Conservation (phyloP, 331 rosid genomes). For the Acacia pycnantha region DNA sequence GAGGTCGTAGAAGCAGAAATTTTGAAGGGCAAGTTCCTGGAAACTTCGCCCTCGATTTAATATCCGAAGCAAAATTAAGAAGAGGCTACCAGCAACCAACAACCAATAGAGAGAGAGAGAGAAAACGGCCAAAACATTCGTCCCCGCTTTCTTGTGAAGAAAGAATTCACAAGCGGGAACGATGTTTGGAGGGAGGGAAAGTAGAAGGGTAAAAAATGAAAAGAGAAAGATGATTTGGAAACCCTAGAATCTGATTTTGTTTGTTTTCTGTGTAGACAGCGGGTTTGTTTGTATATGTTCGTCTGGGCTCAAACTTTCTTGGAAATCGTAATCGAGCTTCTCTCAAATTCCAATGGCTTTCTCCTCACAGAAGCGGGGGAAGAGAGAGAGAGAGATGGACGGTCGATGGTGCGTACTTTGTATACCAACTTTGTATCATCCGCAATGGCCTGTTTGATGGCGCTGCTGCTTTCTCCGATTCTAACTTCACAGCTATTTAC, state of each 20-base stretch:
- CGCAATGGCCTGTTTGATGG: neutral
- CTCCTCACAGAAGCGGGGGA: constrained; percentile 1
- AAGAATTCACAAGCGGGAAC: constrained; percentile 12
- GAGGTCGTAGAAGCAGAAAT: neutral
- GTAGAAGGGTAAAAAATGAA: no score
- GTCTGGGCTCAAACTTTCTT: constrained; percentile 9
- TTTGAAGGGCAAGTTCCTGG: neutral
- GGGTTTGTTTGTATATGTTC: neutral
- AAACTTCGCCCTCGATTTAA: neutral
- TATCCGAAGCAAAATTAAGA: neutral
- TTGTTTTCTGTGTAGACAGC: neutral
- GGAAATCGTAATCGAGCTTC: constrained; percentile 26
- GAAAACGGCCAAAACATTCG: neutral
- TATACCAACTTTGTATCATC: neutral
- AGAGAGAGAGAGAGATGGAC: constrained; percentile 10
- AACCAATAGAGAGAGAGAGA: neutral
- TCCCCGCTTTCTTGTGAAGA: constrained; percentile 29
- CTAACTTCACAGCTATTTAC: neutral
- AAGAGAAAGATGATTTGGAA: constrained; percentile 32
- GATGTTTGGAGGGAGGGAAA: constrained; percentile 45
- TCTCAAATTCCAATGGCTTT: neutral
- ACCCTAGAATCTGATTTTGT: constrained; percentile 45
- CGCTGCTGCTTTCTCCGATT: neutral
- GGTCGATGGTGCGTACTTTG: neutral
- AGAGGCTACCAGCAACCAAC: neutral